Percentiles rank a stretch among this genome's conserved stretches.
Conservation (phyloP, 495 filamentous ascomycete species). For the Trichoderma erinaceum region DNA sequence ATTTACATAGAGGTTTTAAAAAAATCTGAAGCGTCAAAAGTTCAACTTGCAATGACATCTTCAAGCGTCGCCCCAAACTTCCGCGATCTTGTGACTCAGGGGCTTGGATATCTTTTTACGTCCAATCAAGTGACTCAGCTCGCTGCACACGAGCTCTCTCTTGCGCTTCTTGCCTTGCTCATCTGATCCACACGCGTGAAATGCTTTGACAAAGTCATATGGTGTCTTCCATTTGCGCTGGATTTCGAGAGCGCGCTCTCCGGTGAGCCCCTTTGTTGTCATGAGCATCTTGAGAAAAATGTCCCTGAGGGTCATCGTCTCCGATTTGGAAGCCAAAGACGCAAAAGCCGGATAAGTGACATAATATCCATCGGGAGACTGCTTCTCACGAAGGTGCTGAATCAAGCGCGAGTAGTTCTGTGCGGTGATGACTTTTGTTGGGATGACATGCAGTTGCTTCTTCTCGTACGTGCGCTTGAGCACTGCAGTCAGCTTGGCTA, state of each 20-base stretch:
- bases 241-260: slow-evolving; percentile 77
- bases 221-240: slow-evolving; percentile 72
- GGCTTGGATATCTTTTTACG: slow-evolving; percentile 60
- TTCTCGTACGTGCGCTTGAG: slow-evolving; percentile 60
- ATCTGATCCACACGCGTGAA: slow-evolving; percentile 43
- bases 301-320: slow-evolving; percentile 65
- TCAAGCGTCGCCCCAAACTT: slow-evolving; percentile 59
- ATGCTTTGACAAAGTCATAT: slow-evolving; percentile 60
- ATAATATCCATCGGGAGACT: slow-evolving; percentile 49
- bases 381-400: slow-evolving; percentile 44
- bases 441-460: slow-evolving; percentile 52
- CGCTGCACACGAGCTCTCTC: slow-evolving; percentile 45
- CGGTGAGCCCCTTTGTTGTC: slow-evolving; percentile 70
- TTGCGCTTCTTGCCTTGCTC: slow-evolving; percentile 45
- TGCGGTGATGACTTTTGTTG: slow-evolving; percentile 57
- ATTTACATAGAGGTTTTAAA: background rate
- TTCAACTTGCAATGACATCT: slow-evolving; percentile 6
- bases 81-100: slow-evolving; percentile 64
- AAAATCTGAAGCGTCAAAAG: background rate
- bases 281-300: slow-evolving; percentile 83
- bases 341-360: slow-evolving; percentile 70
- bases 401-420: slow-evolving; percentile 64
- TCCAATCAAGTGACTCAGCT: slow-evolving; percentile 52
- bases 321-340: slow-evolving; percentile 66
- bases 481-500: slow-evolving; percentile 67